Evolutionary conservation across 352 stramenopile species (phyloP).

Genomic region (Peronosclerospora sorghi): DNA sequence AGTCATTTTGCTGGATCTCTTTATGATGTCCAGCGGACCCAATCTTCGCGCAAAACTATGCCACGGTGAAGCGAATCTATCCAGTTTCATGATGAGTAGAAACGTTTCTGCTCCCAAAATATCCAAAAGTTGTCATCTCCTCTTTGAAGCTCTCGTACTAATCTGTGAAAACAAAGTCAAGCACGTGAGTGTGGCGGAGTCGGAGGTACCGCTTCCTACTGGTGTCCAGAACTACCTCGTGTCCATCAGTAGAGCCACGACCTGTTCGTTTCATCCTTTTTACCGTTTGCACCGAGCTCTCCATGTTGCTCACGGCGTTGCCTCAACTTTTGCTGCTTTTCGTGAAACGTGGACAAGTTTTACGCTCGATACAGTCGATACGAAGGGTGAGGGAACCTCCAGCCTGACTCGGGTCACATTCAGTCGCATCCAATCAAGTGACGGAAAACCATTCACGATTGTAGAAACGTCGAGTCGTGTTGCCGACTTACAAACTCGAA

Average conservation of each 20-base stretch:
- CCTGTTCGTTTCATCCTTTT: slow-evolving; percentile 52
- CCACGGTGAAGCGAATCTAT: slow-evolving; percentile 46
- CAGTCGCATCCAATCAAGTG: not conserved
- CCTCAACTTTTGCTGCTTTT: slow-evolving; percentile 18
- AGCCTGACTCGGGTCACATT: slow-evolving; percentile 20
- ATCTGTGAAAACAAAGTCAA: slow-evolving; percentile 12
- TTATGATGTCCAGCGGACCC: slow-evolving; percentile 57
- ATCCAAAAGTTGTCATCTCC: slow-evolving; percentile 22
- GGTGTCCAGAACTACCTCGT: slow-evolving; percentile 3
- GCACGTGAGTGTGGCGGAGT: too few relatives aligned
- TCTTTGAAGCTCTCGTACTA: slow-evolving; percentile 26
- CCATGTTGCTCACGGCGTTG: not conserved
- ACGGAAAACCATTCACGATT: slow-evolving; percentile 1
- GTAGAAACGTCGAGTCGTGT: slow-evolving; percentile 21
- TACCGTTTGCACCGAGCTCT: slow-evolving; percentile 29
- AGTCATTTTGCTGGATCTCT: slow-evolving; percentile 47
- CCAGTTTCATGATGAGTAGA: slow-evolving; percentile 4
- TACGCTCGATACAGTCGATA: slow-evolving; percentile 7
- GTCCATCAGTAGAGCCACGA: slow-evolving; percentile 12
- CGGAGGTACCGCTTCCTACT: not conserved
- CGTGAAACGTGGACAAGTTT: slow-evolving; percentile 13
- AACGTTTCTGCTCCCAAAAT: not conserved
- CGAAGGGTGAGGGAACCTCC: not conserved
- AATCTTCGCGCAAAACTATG: slow-evolving; percentile 67
- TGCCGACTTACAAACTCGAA: slow-evolving; percentile 11